Percentiles rank a stretch among this genome's conserved stretches.
These are phyloP conservation scores for Phallus indusiatus DNA, from an alignment of 768 basidiomycete species.

Conservation along the genomic window DNA sequence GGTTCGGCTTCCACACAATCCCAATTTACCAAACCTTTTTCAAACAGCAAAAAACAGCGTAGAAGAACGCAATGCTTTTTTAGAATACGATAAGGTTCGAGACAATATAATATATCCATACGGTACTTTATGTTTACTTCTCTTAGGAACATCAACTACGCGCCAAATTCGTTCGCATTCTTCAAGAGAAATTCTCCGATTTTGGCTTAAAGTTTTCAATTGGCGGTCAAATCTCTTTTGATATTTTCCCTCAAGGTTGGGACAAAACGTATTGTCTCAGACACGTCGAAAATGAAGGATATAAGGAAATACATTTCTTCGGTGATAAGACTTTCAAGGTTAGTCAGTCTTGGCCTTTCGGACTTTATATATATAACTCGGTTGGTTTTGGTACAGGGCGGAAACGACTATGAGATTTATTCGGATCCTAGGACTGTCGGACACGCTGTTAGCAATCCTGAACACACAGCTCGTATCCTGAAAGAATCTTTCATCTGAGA, in stretches of 20 bases:
- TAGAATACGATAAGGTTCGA: constrained; percentile 68
- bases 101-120: constrained; percentile 1
- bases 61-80: constrained; percentile 73
- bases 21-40: not conserved
- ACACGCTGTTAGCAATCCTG: constrained; percentile 67
- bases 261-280: constrained; percentile 89
- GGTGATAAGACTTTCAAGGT: constrained; percentile 86
- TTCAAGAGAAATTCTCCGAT: constrained; percentile 75
- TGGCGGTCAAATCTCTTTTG: constrained; percentile 95
- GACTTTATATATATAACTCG: not conserved
- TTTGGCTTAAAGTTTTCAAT: constrained; percentile 85
- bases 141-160: constrained; percentile 61
- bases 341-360: not conserved
- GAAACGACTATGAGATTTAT: constrained; percentile 92
- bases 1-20: constrained; percentile 38
- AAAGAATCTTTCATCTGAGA: constrained; percentile 49
- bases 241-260: constrained; percentile 88
- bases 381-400: constrained; percentile 54
- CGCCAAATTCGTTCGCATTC: constrained; percentile 62
- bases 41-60: constrained; percentile 42
- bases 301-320: constrained; percentile 96
- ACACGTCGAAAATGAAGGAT: constrained; percentile 76
- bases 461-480: constrained; percentile 61
- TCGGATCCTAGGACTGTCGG: constrained; percentile 76
- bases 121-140: not conserved